Conservation (phyloP, 495 filamentous ascomycete genomes). For the Sphaerosporella brunnea region DNA sequence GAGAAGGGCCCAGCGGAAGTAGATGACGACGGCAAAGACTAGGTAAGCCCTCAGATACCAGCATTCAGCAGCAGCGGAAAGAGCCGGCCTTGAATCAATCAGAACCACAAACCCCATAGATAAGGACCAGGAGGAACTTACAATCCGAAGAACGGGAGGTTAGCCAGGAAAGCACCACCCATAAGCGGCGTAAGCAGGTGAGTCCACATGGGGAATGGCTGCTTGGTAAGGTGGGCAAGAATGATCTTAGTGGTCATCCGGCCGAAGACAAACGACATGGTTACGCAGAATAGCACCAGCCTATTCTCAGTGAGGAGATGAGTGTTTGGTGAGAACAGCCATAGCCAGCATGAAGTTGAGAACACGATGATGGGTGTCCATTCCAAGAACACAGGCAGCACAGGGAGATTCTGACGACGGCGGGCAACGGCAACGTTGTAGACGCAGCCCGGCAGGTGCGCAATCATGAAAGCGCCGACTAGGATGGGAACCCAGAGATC, state of each 20-base stretch:
- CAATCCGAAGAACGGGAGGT: conserved; percentile 64
- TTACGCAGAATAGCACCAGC: conserved; percentile 79
- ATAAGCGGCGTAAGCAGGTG: conserved; percentile 71
- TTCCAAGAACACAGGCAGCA: conserved; percentile 76
- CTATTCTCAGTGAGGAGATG: conserved; percentile 61
- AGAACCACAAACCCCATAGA: not conserved
- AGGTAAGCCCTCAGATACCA: conserved; percentile 72
- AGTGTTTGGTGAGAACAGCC: conserved; percentile 79
- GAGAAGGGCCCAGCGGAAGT: conserved; percentile 79
- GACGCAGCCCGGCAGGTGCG: conserved; percentile 66
- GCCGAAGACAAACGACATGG: conserved; percentile 92
- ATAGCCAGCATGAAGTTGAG: conserved; percentile 51
- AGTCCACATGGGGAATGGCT: conserved; percentile 95
- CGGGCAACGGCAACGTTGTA: conserved; percentile 67
- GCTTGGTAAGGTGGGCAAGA: conserved; percentile 77
- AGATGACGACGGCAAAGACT: conserved; percentile 58
- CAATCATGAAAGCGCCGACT: conserved; percentile 49
- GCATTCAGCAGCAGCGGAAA: conserved; percentile 45
- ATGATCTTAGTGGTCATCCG: conserved; percentile 99
- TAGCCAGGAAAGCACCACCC: conserved; percentile 64
- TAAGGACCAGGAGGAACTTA: conserved; percentile 5
- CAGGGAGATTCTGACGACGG: conserved; percentile 48
- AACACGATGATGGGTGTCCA: conserved; percentile 84
- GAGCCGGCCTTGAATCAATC: conserved; percentile 26
- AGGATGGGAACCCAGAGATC: conserved; percentile 81